These are phyloP conservation scores for Leccinellum albellum DNA, from an alignment of 768 basidiomycete genomes.

Conservation along the genomic window DNA sequence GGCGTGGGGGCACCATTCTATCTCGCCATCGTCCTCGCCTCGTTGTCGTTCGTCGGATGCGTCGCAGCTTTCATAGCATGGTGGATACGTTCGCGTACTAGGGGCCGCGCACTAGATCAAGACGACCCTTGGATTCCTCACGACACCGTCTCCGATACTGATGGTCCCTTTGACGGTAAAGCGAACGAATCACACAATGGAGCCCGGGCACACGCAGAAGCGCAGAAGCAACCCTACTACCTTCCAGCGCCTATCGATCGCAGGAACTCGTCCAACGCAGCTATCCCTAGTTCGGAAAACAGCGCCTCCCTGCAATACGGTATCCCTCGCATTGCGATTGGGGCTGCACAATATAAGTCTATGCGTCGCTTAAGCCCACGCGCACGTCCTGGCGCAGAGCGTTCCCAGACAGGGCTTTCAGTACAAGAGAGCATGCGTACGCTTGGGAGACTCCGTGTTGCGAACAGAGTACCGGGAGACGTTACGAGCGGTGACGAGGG, in stretches of 20 bases:
- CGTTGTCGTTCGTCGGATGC: slow-evolving; percentile 42
- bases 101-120: slow-evolving; percentile 32
- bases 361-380: background rate
- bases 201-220: background rate
- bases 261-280: slow-evolving; percentile 12
- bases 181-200: slow-evolving; percentile 2
- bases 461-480: slow-evolving; percentile 49
- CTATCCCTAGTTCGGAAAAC: slow-evolving; percentile 4
- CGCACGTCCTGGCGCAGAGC: slow-evolving; percentile 14
- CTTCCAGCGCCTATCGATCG: slow-evolving; percentile 23
- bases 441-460: slow-evolving; percentile 45
- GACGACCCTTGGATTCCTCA: slow-evolving; percentile 34
- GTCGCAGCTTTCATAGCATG: slow-evolving; percentile 47
- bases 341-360: background rate
- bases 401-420: slow-evolving; percentile 14
- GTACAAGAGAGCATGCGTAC: slow-evolving; percentile 33
- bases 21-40: slow-evolving; percentile 46
- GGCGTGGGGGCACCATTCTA: slow-evolving; percentile 42
- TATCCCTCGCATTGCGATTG: background rate
- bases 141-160: slow-evolving; percentile 4
- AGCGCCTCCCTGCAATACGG: background rate
- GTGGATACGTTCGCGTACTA: slow-evolving; percentile 41
- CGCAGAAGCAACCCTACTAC: slow-evolving; percentile 21
- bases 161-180: background rate
- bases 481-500: slow-evolving; percentile 34